Evolutionary conservation across 768 basidiomycete genomes (phyloP).

Genomic region (Scleroderma bovista): DNA sequence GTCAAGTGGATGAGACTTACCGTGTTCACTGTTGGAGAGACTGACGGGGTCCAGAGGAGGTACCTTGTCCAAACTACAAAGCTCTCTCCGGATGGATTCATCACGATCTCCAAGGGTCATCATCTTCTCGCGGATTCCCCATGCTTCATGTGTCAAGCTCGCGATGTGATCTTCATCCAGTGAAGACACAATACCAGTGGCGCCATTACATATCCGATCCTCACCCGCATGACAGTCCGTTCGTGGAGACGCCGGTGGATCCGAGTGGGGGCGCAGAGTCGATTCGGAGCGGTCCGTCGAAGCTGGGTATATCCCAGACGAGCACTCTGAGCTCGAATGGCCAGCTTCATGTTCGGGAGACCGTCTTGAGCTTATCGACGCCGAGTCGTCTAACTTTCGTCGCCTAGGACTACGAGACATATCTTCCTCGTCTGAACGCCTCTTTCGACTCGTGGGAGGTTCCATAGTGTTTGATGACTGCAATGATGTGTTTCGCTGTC

Average conservation of each 20-base stretch:
- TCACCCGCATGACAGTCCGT: neutral
- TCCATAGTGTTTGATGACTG: constrained; percentile 16
- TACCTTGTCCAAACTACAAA: constrained; percentile 12
- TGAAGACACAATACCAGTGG: neutral
- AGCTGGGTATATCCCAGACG: neutral
- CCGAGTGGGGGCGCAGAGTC: neutral
- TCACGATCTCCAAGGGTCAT: constrained; percentile 20
- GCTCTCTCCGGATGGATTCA: constrained; percentile 15
- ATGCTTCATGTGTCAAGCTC: constrained; percentile 22
- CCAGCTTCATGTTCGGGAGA: neutral
- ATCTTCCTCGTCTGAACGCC: constrained; percentile 6
- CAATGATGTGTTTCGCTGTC: neutral
- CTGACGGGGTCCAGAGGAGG: neutral
- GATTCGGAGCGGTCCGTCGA: neutral
- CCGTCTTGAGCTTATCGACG: neutral
- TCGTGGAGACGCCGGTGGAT: neutral
- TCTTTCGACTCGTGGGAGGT: constrained; percentile 5
- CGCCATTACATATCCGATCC: neutral
- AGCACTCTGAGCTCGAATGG: neutral
- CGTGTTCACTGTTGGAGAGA: neutral
- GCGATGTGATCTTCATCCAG: constrained; percentile 1
- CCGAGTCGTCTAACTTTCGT: constrained; percentile 9
- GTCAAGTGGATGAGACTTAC: neutral
- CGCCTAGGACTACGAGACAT: constrained; percentile 5
- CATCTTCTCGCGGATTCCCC: constrained; percentile 22